Conservation (phyloP, 768 basidiomycete genomes). For the Gloeostereum incarnatum region DNA sequence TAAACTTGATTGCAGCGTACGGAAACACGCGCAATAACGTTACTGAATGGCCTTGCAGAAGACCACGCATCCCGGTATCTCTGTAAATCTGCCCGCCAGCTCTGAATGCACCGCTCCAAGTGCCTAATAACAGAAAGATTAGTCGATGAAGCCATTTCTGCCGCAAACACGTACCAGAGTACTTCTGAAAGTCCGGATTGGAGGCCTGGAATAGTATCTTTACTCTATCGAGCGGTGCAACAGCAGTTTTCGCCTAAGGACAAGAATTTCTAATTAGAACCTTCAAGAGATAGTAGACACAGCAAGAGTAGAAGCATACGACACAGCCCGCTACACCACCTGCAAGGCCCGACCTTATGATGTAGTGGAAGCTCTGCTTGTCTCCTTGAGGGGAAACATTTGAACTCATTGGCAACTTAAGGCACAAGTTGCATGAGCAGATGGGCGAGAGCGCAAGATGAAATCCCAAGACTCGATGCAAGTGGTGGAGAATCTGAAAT, state of each 20-base stretch:
- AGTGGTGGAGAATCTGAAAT: too few species aligned
- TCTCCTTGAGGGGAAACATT: constrained; percentile 40
- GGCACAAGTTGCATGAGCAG: constrained; percentile 16
- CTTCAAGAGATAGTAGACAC: constrained; percentile 7
- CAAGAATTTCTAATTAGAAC: constrained; percentile 8
- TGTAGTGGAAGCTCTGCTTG: constrained; percentile 48
- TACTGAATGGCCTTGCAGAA: constrained; percentile 94
- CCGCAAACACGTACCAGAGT: constrained; percentile 55
- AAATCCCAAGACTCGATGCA: too few species aligned
- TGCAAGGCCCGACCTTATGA: constrained; percentile 78
- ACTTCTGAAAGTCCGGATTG: constrained; percentile 90
- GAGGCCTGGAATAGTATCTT: constrained; percentile 99
- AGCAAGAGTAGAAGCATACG: constrained; percentile 41
- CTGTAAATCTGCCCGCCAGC: constrained; percentile 68
- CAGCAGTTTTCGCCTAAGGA: constrained; percentile 80
- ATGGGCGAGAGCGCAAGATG: too few species aligned
- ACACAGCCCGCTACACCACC: constrained; percentile 93
- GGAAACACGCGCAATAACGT: constrained; percentile 93
- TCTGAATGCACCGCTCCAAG: constrained; percentile 76
- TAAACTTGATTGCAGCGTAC: constrained; percentile 95
- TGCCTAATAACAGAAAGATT: constrained; percentile 42
- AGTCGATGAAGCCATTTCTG: background rate
- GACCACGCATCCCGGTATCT: constrained; percentile 61
- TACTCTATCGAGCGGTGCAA: constrained; percentile 94
- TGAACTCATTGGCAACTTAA: constrained; percentile 56